phyloP scores from a whole-genome alignment of 768 basidiomycete species.

The Boletus rufocinnamomeus region DNA sequence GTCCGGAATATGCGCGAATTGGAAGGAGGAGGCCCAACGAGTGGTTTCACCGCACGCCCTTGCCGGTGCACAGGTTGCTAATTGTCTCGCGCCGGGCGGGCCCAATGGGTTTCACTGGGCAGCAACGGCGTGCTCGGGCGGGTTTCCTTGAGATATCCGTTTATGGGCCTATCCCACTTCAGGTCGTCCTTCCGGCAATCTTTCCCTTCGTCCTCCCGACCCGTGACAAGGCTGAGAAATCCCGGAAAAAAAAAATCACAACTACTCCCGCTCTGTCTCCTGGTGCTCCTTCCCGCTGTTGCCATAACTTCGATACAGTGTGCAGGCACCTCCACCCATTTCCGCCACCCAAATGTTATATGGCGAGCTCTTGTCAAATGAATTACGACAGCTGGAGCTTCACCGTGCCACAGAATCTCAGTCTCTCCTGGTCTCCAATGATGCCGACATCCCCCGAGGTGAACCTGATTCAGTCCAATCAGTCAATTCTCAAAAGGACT shows the following conservation, averaged over 20 bases:
- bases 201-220: background rate
- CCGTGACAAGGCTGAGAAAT: background rate
- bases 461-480: constrained; percentile 6
- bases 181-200: constrained; percentile 7
- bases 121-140: constrained; percentile 5
- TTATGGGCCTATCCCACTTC: constrained; percentile 23
- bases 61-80: constrained; percentile 20
- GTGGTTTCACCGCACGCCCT: background rate
- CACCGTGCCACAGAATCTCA: constrained; percentile 17
- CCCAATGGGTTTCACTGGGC: background rate
- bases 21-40: constrained; percentile 13
- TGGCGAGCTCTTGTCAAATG: constrained; percentile 44
- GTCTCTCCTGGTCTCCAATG: constrained; percentile 1
- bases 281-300: background rate
- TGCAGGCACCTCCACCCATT: background rate
- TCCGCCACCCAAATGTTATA: constrained; percentile 29
- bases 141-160: constrained; percentile 28
- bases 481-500: constrained; percentile 12
- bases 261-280: background rate
- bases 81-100: constrained; percentile 11
- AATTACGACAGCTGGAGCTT: constrained; percentile 49
- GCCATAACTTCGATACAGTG: background rate
- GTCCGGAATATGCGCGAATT: constrained; percentile 15
- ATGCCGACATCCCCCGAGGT: constrained; percentile 13
- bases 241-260: background rate